Base-by-base conservation (phyloP, 352 stramenopile species). In the Sclerospora graminicola region DNA sequence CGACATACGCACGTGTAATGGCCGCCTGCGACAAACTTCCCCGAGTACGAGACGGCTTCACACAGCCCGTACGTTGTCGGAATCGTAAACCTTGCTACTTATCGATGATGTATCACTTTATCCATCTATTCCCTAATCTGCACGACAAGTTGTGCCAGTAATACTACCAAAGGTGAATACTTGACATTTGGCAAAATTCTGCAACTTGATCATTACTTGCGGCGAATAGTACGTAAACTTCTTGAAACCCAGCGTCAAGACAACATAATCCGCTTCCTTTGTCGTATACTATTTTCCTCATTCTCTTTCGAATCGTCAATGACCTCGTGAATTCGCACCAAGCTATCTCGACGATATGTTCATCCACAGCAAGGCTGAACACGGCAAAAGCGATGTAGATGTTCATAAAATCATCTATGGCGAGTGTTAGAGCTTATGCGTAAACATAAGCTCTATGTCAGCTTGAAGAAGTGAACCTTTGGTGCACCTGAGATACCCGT, bases 181-280 rank as follows among this genome's bases (percentile, higher is more conserved):
- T 86, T 79, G 2, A 91, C 77, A n/a, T n/a, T n/a, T n/a, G n/a
- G n/a, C n/a, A 56, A 89, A 88, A 47, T 87, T 74, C 47, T 84
- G 79, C 6, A 91, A 47, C 54, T 91, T 91, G 10, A 91, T 69
- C 0, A 77, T 76, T 0, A 76, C 80, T 2, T 77, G 66, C 39
- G 85, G 65, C 0, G 76, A 74, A 45, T 91, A 70, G 50, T 89
- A 91, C 20, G 80, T 87, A 45, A 91, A 91, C 2, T 77, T 72
- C 60, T 91, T 91, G 55, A 91, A 69, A 43, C 83, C 87, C 36
- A 89, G 51, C 14, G 72, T 89, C 23, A 91, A 48, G 39, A 91
- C 80, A 20, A 83, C 72, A 5, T 76, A 77, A 5, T 89, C 56
- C 2, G 76, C 68, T 38, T 91, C 80, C 28, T 88, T 68, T 9